Evolutionary conservation across 306 rosid species (phyloP).

Genomic region (Astragalus glycyphyllos): DNA sequence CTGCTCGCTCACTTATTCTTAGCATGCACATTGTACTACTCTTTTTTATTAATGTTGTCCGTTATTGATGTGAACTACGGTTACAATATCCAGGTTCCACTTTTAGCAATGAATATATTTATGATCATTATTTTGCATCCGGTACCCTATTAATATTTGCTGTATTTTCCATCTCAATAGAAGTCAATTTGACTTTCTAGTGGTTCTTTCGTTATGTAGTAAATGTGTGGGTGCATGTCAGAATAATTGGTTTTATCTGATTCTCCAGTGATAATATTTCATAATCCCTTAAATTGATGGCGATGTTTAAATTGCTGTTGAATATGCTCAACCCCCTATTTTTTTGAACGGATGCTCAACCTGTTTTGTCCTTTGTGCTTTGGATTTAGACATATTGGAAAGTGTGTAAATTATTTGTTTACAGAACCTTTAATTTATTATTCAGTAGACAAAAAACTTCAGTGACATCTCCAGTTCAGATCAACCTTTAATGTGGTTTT

Average conservation of each 20-base stretch:
- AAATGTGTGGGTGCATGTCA: neutral
- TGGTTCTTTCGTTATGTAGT: constrained; percentile 10
- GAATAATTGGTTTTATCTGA: neutral
- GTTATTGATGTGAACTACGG: neutral
- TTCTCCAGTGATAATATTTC: neutral
- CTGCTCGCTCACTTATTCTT: constrained; percentile 23
- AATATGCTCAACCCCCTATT: neutral
- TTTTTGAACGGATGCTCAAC: neutral
- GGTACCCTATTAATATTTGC: constrained; percentile 13
- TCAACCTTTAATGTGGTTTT: constrained; percentile 13
- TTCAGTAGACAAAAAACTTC: constrained; percentile 22
- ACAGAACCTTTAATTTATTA: neutral
- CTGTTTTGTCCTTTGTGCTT: neutral
- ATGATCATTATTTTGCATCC: neutral
- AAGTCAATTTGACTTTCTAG: neutral
- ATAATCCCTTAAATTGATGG: neutral
- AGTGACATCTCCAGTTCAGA: constrained; percentile 22
- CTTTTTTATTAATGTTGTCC: neutral
- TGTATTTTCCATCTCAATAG: constrained; percentile 3
- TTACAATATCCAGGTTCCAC: constrained; percentile 20
- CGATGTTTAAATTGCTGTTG: constrained; percentile 9
- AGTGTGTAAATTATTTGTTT: constrained; percentile 20
- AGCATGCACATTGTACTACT: constrained; percentile 3
- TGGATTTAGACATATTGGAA: constrained; percentile 2
- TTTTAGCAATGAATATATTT: constrained; percentile 9